phyloP scores from a whole-genome alignment of 345 rosid species.

The Limnanthes douglasii region DNA sequence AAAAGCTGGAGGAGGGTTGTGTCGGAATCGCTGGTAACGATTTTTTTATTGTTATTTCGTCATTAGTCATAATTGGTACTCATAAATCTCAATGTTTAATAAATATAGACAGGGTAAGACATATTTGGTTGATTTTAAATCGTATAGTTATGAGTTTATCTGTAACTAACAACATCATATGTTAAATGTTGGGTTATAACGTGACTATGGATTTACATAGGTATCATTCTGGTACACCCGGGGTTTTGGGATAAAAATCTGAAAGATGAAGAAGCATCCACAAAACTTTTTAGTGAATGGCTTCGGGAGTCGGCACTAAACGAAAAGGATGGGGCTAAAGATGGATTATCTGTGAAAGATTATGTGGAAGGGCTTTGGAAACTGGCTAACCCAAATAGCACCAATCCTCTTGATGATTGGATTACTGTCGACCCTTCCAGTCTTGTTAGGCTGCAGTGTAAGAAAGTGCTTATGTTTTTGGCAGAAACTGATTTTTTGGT shows the following conservation, averaged over 20 bases:
- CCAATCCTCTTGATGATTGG: constrained; percentile 74
- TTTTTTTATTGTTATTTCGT: too few species aligned
- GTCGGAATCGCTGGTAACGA: too few species aligned
- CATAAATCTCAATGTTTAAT: too few species aligned
- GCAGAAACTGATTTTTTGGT: constrained; percentile 56
- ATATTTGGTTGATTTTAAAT: too few species aligned
- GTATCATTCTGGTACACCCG: too few species aligned
- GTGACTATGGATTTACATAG: too few species aligned
- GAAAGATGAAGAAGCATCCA: constrained; percentile 50
- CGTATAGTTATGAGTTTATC: too few species aligned
- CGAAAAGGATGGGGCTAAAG: constrained; percentile 29
- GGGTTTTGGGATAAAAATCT: too few species aligned
- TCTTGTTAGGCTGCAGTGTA: constrained; percentile 28
- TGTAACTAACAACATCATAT: too few species aligned
- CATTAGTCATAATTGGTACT: too few species aligned
- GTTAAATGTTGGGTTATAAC: too few species aligned
- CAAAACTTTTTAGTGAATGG: constrained; percentile 52
- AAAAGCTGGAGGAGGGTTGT: constrained; percentile 72
- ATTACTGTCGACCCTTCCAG: constrained; percentile 34
- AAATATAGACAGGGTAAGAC: too few species aligned
- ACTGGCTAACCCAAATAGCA: constrained; percentile 83
- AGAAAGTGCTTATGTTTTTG: constrained; percentile 29
- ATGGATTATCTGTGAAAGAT: constrained; percentile 54
- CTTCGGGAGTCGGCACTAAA: constrained; percentile 39
- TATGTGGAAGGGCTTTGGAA: constrained; percentile 69